These are phyloP conservation scores for Gymnopus androsaceus DNA, from an alignment of 1,284 basidiomycete genomes.

Conservation along the genomic window DNA sequence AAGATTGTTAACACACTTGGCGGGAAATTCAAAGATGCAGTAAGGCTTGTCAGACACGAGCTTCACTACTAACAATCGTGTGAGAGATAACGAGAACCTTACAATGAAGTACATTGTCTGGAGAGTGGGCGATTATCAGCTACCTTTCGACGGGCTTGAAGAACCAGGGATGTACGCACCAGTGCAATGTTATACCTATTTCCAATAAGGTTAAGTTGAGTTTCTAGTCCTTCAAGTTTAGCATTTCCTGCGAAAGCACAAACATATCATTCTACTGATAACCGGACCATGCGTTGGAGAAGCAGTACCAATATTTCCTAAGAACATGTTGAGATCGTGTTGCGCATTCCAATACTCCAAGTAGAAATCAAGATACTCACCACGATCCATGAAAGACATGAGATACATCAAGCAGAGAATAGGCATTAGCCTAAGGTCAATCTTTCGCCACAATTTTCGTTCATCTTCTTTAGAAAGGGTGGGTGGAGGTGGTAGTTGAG, in stretches of 20 bases:
- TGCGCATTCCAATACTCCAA: background rate
- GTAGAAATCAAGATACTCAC: constrained; percentile 33
- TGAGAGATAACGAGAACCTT: constrained; percentile 8
- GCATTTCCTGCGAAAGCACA: constrained; percentile 61
- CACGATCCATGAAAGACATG: constrained; percentile 65
- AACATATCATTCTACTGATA: background rate
- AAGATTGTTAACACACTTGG: constrained; percentile 45
- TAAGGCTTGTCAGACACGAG: constrained; percentile 45
- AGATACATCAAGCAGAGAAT: constrained; percentile 68
- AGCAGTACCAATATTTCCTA: constrained; percentile 57
- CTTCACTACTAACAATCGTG: too few relatives aligned
- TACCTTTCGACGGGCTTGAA: background rate
- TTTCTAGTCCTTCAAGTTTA: constrained; percentile 58
- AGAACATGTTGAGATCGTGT: background rate
- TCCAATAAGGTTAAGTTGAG: constrained; percentile 55
- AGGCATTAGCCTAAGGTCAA: constrained; percentile 65
- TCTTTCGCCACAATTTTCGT: constrained; percentile 60
- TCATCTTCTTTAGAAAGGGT: constrained; percentile 53
- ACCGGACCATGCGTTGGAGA: background rate
- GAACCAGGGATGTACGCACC: constrained; percentile 34
- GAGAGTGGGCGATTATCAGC: too few relatives aligned
- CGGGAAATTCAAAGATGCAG: constrained; percentile 61
- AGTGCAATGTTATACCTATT: constrained; percentile 68
- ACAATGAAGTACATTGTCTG: constrained; percentile 76
- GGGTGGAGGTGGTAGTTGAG: constrained; percentile 46